Evolutionary conservation across 106 monocot species (phyloP).

Genomic region (Xerophyta viscosa): DNA sequence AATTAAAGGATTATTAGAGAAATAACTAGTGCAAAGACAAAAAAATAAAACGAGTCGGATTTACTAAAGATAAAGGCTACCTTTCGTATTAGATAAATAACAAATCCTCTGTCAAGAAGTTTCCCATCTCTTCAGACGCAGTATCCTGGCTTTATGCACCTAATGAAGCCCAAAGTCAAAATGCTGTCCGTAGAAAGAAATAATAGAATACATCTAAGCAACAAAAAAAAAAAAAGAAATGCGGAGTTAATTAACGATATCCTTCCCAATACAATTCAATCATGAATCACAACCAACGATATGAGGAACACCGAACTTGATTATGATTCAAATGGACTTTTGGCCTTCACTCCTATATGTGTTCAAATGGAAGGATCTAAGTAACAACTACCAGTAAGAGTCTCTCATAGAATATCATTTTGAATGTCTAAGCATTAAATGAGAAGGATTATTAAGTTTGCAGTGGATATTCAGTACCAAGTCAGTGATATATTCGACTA

Average conservation of each 20-base stretch:
- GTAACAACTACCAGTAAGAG: neutral
- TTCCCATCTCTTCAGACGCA: constrained; percentile 75
- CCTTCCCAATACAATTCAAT: too few species aligned
- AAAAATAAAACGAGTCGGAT: neutral
- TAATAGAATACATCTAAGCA: neutral
- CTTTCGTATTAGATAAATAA: constrained; percentile 81
- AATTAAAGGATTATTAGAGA: constrained; percentile 1
- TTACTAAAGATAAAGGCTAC: constrained; percentile 17
- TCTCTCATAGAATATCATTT: neutral
- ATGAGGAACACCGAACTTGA: too few species aligned
- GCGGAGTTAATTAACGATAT: too few species aligned
- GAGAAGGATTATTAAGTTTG: neutral
- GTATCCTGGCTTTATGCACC: constrained; percentile 93
- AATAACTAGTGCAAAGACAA: neutral
- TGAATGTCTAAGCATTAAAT: neutral
- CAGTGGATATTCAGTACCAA: constrained; percentile 40
- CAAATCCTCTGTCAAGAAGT: constrained; percentile 91
- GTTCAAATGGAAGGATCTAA: too few species aligned
- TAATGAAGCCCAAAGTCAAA: constrained; percentile 1
- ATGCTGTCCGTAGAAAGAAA: neutral
- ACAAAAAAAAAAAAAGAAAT: neutral
- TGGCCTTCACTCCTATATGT: too few species aligned
- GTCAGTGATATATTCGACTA: constrained; percentile 90
- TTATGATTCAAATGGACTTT: too few species aligned
- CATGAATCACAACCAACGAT: too few species aligned